phyloP scores from a whole-genome alignment of 2,329 filamentous ascomycete genomes.

The Fusarium redolens region DNA sequence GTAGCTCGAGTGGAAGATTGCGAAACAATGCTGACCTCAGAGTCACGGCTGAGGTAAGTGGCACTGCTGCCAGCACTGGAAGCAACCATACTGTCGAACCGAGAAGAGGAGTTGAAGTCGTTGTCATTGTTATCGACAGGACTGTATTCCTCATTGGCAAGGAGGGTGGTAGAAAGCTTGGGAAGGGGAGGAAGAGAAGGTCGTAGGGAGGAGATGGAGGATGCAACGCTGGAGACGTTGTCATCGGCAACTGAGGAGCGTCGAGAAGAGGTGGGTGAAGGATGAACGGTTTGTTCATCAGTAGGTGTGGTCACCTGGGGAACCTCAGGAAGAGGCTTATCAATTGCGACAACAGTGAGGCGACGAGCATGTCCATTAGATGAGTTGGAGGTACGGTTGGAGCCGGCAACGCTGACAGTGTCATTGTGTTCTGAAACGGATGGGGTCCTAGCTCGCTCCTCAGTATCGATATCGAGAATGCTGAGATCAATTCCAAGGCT shows the following conservation, averaged over 20 bases:
- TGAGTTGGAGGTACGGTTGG: conserved; percentile 52
- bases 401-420: conserved; percentile 53
- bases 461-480: conserved; percentile 58
- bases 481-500: conserved; percentile 67
- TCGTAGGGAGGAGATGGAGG: conserved; percentile 61
- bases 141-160: conserved; percentile 61
- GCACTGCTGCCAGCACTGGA: conserved; percentile 83
- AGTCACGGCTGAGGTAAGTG: conserved; percentile 83
- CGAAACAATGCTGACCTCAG: conserved; percentile 82
- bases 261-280: conserved; percentile 54
- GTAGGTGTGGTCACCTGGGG: conserved; percentile 63
- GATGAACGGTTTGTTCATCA: conserved; percentile 46
- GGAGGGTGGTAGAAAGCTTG: conserved; percentile 64
- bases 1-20: conserved; percentile 88
- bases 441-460: conserved; percentile 49
- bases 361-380: conserved; percentile 52
- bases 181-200: conserved; percentile 67
- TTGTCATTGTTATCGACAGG: conserved; percentile 61
- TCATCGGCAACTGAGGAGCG: conserved; percentile 58
- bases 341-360: conserved; percentile 60
- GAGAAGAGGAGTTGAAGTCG: conserved; percentile 64
- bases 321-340: conserved; percentile 76
- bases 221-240: conserved; percentile 55
- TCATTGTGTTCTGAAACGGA: conserved; percentile 52
- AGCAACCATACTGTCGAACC: conserved; percentile 76